phyloP scores from a whole-genome alignment of 169 alveolate species.

The Plasmodium berghei region DNA sequence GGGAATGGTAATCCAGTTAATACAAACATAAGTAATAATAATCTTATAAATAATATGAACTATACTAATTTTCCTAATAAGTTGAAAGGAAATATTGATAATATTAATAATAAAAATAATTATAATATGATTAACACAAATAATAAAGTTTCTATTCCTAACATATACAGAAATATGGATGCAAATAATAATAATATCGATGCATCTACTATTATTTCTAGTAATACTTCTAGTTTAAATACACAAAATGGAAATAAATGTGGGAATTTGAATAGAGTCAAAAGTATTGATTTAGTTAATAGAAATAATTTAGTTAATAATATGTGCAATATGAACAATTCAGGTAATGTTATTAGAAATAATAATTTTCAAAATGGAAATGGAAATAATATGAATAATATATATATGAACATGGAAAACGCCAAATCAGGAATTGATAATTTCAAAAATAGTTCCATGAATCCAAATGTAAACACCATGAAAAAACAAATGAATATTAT shows the following conservation, averaged over 20 bases:
- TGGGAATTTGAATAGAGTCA: no score
- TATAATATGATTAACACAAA: not conserved
- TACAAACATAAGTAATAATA: not conserved
- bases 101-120: not conserved
- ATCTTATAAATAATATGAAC: not conserved
- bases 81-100: slow-evolving; percentile 15
- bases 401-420: slow-evolving; percentile 4
- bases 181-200: not conserved
- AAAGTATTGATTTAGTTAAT: not conserved
- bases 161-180: not conserved
- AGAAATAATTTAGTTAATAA: not conserved
- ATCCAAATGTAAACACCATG: no score
- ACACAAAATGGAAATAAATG: no score
- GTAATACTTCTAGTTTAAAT: no score
- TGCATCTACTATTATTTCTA: no score
- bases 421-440: not conserved
- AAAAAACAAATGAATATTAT: not conserved
- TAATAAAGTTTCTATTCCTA: slow-evolving; percentile 1
- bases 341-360: not conserved
- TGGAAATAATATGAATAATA: not conserved
- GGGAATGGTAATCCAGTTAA: not conserved
- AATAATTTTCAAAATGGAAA: not conserved
- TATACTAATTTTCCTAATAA: slow-evolving; percentile 1
- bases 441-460: not conserved
- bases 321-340: not conserved